phyloP scores from a whole-genome alignment of 2,329 filamentous ascomycete genomes.

The Fusarium sacchari region DNA sequence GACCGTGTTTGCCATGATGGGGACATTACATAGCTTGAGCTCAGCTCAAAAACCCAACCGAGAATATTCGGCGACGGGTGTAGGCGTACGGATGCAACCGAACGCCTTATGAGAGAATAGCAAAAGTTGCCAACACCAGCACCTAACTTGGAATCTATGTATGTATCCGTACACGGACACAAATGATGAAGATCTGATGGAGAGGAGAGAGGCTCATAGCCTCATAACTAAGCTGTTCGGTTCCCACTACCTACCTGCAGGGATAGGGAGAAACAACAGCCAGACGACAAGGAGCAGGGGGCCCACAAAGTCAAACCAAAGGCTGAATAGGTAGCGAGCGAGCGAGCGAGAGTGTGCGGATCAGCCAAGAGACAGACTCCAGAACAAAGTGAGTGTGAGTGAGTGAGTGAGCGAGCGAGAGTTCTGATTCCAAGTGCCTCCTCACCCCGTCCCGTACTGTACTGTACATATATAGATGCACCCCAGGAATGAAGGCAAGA shows the following conservation, averaged over 20 bases:
- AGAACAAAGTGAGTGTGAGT: neutral
- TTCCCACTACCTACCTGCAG: conserved; percentile 23
- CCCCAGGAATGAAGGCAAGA: conserved; percentile 28
- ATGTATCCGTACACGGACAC: neutral
- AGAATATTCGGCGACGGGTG: conserved; percentile 33
- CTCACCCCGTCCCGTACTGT: neutral
- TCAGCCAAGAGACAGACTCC: conserved; percentile 2
- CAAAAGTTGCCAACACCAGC: conserved; percentile 4
- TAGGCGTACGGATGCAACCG: neutral
- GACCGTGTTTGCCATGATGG: conserved; percentile 20
- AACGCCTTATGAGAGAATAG: neutral
- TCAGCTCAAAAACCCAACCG: conserved; percentile 13
- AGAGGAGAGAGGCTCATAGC: too few relatives aligned
- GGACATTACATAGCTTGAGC: neutral
- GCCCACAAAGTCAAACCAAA: conserved; percentile 15
- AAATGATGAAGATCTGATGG: neutral
- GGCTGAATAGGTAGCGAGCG: conserved; percentile 5
- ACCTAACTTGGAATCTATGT: neutral
- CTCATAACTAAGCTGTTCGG: conserved; percentile 21
- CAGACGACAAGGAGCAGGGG: conserved; percentile 10
- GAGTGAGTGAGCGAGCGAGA: neutral
- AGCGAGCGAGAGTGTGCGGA: conserved; percentile 13
- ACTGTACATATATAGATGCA: conserved; percentile 26
- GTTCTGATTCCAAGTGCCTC: conserved; percentile 17
- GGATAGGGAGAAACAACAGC: conserved; percentile 26